phyloP scores from a whole-genome alignment of 371 early-diverging fungal species.

The Mortierella sp. region DNA sequence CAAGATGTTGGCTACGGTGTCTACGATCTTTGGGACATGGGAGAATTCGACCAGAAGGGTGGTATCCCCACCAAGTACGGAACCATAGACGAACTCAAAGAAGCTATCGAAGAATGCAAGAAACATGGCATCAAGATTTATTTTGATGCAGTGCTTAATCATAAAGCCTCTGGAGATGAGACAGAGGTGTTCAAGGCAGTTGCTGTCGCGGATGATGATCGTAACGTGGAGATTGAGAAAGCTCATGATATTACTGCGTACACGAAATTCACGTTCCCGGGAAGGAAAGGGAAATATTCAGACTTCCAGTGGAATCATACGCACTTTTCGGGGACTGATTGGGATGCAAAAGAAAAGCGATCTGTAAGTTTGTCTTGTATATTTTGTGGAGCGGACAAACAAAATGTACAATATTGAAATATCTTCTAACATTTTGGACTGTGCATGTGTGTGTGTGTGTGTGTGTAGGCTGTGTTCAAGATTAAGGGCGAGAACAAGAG shows the following conservation, averaged over 20 bases:
- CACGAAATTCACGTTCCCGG: conserved; percentile 60
- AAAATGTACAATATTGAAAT: neutral
- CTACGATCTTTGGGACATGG: conserved; percentile 62
- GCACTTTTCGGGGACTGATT: conserved; percentile 61
- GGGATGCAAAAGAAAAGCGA: conserved; percentile 52
- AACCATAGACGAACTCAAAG: conserved; percentile 53
- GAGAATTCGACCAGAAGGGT: conserved; percentile 60
- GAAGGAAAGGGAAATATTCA: conserved; percentile 57
- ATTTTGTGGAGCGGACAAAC: neutral
- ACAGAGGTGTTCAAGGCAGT: conserved; percentile 55
- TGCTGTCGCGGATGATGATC: conserved; percentile 52
- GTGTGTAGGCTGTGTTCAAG: conserved; percentile 53
- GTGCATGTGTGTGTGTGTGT: neutral
- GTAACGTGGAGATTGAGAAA: conserved; percentile 47
- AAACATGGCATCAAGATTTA: conserved; percentile 49
- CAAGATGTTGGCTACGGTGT: conserved; percentile 57
- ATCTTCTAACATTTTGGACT: neutral
- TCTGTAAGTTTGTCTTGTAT: conserved; percentile 17
- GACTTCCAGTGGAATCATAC: conserved; percentile 50
- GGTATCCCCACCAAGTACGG: conserved; percentile 58
- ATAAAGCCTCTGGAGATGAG: conserved; percentile 57
- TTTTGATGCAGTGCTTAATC: conserved; percentile 52
- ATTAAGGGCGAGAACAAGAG: conserved; percentile 59
- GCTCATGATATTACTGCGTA: conserved; percentile 57
- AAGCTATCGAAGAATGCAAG: conserved; percentile 40